Evolutionary conservation across 2,329 filamentous ascomycete genomes (phyloP).

Genomic region (Penicillium fuscoglaucum): DNA sequence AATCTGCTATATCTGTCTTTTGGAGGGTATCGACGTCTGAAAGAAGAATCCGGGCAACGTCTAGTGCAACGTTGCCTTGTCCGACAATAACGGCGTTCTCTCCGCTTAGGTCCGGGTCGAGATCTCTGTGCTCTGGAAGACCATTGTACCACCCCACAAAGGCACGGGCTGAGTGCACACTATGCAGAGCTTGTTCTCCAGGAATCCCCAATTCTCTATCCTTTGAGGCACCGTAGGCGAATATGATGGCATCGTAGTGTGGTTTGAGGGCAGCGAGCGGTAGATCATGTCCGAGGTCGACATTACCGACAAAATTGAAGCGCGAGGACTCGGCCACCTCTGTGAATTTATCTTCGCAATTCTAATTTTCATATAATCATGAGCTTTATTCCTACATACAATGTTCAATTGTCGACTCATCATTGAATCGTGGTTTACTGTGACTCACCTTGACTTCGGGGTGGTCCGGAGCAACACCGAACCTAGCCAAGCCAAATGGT

Average conservation of each 20-base stretch:
- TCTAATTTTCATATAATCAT: constrained; percentile 54
- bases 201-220: constrained; percentile 77
- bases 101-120: constrained; percentile 72
- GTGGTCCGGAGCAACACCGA: constrained; percentile 96
- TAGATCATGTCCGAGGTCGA: constrained; percentile 71
- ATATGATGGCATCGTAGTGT: constrained; percentile 89
- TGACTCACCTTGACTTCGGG: constrained; percentile 85
- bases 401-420: not conserved
- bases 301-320: constrained; percentile 90
- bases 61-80: constrained; percentile 93
- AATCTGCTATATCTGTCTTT: constrained; percentile 84
- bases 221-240: constrained; percentile 87
- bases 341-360: constrained; percentile 90
- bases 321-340: constrained; percentile 78
- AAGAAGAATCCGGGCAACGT: constrained; percentile 85
- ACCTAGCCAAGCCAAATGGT: constrained; percentile 87
- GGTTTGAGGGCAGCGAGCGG: constrained; percentile 68
- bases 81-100: constrained; percentile 87
- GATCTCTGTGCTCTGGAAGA: constrained; percentile 72
- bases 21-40: constrained; percentile 70
- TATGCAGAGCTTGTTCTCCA: constrained; percentile 67
- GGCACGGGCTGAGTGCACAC: constrained; percentile 81
- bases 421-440: not conserved
- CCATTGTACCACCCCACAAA: constrained; percentile 99
- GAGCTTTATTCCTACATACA: not conserved